Percentiles rank a stretch among this genome's conserved stretches.
Evolutionary conservation across 257 asterid genomes (phyloP).

Genomic region (Ocimum tenuiflorum): DNA sequence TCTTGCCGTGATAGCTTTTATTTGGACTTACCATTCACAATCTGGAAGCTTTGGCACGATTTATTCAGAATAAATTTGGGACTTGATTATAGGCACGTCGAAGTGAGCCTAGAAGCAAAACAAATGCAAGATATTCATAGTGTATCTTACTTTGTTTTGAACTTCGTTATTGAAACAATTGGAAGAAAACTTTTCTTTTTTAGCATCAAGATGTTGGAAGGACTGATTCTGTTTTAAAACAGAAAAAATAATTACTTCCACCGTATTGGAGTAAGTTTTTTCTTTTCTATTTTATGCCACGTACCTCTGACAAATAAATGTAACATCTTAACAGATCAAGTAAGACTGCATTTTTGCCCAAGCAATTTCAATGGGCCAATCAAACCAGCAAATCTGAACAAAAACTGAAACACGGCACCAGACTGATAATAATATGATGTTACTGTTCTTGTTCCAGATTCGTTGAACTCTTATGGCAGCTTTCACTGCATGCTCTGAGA

Average conservation of each 20-base stretch:
- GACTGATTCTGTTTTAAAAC: neutral
- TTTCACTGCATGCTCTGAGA: conserved; percentile 93
- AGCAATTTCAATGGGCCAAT: conserved; percentile 2
- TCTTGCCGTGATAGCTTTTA: too few species aligned
- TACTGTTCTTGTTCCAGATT: conserved; percentile 53
- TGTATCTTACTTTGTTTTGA: neutral
- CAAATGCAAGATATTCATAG: neutral
- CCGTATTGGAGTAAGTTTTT: neutral
- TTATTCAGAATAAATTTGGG: too few species aligned
- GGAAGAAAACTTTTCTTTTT: neutral
- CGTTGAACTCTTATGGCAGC: conserved; percentile 97
- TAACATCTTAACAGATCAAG: neutral
- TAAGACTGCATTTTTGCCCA: conserved; percentile 5
- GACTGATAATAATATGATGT: neutral
- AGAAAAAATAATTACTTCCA: neutral
- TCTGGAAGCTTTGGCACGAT: too few species aligned
- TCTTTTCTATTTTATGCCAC: neutral
- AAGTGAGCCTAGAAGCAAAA: neutral
- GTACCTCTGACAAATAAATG: neutral
- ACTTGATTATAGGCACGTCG: neutral
- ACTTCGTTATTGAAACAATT: conserved; percentile 8
- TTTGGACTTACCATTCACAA: too few species aligned
- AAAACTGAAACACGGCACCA: neutral
- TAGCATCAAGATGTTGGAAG: neutral
- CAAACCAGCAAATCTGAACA: conserved; percentile 14